Conservation (phyloP, 129 eudicot species). For the Logfia minima region DNA sequence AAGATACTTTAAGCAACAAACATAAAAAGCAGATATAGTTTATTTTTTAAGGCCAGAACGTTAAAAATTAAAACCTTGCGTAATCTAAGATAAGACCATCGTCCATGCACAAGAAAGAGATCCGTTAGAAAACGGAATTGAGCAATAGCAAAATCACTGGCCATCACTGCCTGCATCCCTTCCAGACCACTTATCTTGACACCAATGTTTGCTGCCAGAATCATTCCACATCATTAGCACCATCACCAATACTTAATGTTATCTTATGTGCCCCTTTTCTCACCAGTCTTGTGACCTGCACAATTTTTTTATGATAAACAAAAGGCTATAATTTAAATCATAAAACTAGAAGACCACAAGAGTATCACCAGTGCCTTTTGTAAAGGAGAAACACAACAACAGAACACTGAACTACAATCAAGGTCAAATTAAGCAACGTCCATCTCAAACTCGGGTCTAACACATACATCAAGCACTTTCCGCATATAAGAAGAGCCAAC, state of each 20-base stretch:
- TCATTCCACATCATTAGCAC: conserved; percentile 98
- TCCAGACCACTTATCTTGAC: conserved; percentile 94
- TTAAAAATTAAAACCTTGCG: conserved; percentile 59
- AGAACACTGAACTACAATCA: conserved; percentile 86
- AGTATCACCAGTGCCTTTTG: conserved; percentile 85
- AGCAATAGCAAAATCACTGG: conserved; percentile 96
- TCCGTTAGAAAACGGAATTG: conserved; percentile 92
- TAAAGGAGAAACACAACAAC: conserved; percentile 96
- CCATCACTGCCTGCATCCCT: conserved; percentile 99
- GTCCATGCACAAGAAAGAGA: conserved; percentile 93
- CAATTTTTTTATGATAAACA: background rate
- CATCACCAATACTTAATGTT: conserved; percentile 94
- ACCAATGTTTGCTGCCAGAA: conserved; percentile 98
- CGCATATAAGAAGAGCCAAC: conserved; percentile 81
- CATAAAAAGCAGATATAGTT: background rate
- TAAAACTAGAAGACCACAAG: background rate
- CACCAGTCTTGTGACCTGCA: conserved; percentile 87
- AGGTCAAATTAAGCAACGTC: conserved; percentile 73
- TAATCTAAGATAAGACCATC: conserved; percentile 96
- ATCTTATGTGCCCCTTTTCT: conserved; percentile 88
- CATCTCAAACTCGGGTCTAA: conserved; percentile 85
- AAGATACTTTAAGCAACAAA: background rate
- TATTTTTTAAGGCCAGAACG: background rate
- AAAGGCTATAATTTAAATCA: background rate
- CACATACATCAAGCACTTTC: conserved; percentile 97